Evolutionary conservation across 352 stramenopile genomes (phyloP).

Genomic region (Plasmopara viticola): DNA sequence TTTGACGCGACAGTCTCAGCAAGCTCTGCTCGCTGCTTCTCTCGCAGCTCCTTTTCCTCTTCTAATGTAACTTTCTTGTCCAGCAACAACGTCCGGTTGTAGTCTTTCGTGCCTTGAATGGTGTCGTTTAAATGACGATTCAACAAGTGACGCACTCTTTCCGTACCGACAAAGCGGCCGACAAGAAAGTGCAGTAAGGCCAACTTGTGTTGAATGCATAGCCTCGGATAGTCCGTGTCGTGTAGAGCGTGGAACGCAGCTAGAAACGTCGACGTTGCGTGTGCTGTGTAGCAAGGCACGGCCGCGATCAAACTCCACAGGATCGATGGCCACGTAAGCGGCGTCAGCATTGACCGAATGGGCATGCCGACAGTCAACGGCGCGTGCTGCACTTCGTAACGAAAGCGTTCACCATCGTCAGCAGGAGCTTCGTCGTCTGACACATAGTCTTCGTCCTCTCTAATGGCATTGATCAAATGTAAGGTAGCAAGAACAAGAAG

Average conservation of each 20-base stretch:
- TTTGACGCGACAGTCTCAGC: slow-evolving; percentile 37
- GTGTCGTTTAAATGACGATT: slow-evolving; percentile 49
- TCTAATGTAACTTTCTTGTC: slow-evolving; percentile 62
- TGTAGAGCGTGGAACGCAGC: slow-evolving; percentile 41
- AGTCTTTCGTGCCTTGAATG: slow-evolving; percentile 64
- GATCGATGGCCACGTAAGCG: slow-evolving; percentile 74
- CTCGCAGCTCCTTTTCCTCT: slow-evolving; percentile 75
- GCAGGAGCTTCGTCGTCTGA: slow-evolving; percentile 78
- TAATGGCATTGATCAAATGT: slow-evolving; percentile 3
- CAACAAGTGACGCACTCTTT: slow-evolving; percentile 58
- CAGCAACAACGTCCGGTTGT: slow-evolving; percentile 55
- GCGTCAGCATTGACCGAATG: slow-evolving; percentile 72
- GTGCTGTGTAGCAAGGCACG: slow-evolving; percentile 60
- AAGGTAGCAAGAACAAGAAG: no score
- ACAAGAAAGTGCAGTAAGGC: slow-evolving; percentile 67
- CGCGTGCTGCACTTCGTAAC: slow-evolving; percentile 74
- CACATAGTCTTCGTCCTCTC: slow-evolving; percentile 81
- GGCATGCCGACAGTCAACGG: slow-evolving; percentile 74
- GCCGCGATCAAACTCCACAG: slow-evolving; percentile 57
- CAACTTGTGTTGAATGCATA: slow-evolving; percentile 64
- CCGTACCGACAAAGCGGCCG: slow-evolving; percentile 44
- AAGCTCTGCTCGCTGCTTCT: slow-evolving; percentile 67
- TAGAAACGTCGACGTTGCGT: slow-evolving; percentile 34
- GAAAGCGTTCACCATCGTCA: slow-evolving; percentile 75
- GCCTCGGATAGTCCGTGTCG: slow-evolving; percentile 42